Evolutionary conservation across 306 rosid genomes (phyloP).

Genomic region (Chamaecrista fasciculata): DNA sequence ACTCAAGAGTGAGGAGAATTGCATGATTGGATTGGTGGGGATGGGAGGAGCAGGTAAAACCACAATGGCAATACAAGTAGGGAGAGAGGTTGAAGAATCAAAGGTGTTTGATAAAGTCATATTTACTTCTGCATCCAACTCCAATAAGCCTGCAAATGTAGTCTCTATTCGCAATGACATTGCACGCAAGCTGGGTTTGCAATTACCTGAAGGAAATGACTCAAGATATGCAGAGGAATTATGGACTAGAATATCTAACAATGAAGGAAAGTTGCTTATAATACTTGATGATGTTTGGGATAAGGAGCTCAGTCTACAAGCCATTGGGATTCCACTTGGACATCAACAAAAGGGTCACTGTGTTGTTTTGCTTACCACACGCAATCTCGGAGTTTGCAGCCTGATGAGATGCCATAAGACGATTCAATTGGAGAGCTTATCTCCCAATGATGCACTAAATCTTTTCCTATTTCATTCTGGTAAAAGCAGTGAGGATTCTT

Average conservation of each 20-base stretch:
- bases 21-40: neutral
- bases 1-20: neutral
- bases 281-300: conserved; percentile 37
- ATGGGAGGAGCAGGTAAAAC: neutral
- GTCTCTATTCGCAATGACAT: conserved; percentile 23
- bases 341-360: neutral
- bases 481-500: neutral
- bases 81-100: neutral
- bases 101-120: conserved; percentile 20
- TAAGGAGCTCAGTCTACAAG: conserved; percentile 1
- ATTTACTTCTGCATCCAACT: neutral
- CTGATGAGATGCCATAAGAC: conserved; percentile 14
- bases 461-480: conserved; percentile 19
- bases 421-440: neutral
- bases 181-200: neutral
- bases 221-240: neutral
- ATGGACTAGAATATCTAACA: neutral
- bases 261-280: conserved; percentile 1
- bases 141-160: neutral
- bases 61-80: neutral
- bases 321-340: conserved; percentile 22
- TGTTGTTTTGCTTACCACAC: conserved; percentile 22
- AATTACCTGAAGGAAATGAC: neutral
- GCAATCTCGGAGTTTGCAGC: neutral
- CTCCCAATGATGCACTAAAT: neutral